Evolutionary conservation across 306 rosid species (phyloP).

Genomic region (Medicago lupulina): DNA sequence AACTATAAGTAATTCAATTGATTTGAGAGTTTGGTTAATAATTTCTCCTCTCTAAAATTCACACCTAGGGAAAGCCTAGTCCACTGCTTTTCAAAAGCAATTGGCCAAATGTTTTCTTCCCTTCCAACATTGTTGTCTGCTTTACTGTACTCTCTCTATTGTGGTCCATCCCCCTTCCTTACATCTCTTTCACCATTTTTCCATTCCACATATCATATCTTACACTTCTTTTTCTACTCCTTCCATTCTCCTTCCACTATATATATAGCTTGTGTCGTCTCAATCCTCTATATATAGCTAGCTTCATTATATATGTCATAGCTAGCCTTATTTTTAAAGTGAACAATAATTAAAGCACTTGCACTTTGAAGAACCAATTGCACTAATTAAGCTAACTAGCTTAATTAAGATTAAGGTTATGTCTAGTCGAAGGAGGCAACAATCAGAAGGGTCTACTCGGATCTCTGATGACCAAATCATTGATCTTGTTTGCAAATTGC

Average conservation of each 20-base stretch:
- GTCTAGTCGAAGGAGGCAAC: slow-evolving; percentile 93
- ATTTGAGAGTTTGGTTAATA: not conserved
- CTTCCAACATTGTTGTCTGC: slow-evolving; percentile 72
- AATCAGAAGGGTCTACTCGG: slow-evolving; percentile 56
- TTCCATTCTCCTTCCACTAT: not conserved
- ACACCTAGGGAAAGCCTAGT: slow-evolving; percentile 13
- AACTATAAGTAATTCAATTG: too few species aligned
- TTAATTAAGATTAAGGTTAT: slow-evolving; percentile 42
- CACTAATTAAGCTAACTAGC: not conserved
- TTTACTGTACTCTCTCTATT: slow-evolving; percentile 50
- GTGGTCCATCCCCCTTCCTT: slow-evolving; percentile 70
- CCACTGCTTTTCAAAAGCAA: slow-evolving; percentile 60
- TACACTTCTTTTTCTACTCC: not conserved
- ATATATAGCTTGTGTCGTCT: not conserved
- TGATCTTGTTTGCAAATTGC: slow-evolving; percentile 88
- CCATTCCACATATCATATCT: slow-evolving; percentile 23
- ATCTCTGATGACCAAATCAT: slow-evolving; percentile 95
- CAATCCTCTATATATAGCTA: not conserved
- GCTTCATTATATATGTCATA: not conserved
- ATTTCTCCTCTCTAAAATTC: not conserved
- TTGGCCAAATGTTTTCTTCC: slow-evolving; percentile 63
- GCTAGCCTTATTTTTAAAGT: not conserved
- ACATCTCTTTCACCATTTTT: slow-evolving; percentile 63
- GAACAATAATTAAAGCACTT: not conserved
- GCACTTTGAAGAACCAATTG: not conserved